A percentile compares a stretch with the other conserved stretches of the same genome.
These are phyloP conservation scores for Cercospora citrullina DNA, from an alignment of 2,329 filamentous ascomycete genomes.

Conservation along the genomic window DNA sequence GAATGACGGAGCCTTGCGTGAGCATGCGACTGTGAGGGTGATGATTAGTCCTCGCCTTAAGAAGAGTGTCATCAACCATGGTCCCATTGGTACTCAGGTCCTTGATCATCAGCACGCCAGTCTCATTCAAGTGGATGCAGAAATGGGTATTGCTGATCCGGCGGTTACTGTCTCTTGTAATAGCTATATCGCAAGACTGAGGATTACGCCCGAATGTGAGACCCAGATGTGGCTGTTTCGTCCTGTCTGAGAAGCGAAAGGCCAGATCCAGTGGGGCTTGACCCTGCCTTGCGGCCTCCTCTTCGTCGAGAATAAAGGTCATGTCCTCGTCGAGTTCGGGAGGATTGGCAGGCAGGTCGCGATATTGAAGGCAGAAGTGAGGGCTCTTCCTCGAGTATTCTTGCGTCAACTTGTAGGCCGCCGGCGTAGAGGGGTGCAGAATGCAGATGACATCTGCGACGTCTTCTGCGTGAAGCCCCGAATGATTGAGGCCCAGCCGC, in stretches of 20 bases:
- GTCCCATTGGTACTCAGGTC: slow-evolving; percentile 97
- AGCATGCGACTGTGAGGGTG: slow-evolving; percentile 61
- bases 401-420: slow-evolving; percentile 70
- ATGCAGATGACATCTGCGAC: slow-evolving; percentile 87
- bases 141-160: slow-evolving; percentile 95
- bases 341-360: slow-evolving; percentile 32
- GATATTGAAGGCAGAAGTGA: slow-evolving; percentile 61
- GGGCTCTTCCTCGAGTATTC: slow-evolving; percentile 54
- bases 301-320: slow-evolving; percentile 36
- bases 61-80: slow-evolving; percentile 70
- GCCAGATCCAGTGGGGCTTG: slow-evolving; percentile 62
- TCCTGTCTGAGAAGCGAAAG: slow-evolving; percentile 71
- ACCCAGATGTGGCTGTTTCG: slow-evolving; percentile 68
- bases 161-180: slow-evolving; percentile 65
- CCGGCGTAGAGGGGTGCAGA: slow-evolving; percentile 73
- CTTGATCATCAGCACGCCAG: slow-evolving; percentile 85
- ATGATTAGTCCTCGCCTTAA: slow-evolving; percentile 55
- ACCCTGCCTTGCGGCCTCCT: slow-evolving; percentile 44
- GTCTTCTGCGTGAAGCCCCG: slow-evolving; percentile 78
- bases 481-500: slow-evolving; percentile 75
- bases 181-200: slow-evolving; percentile 68
- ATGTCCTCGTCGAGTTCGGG: slow-evolving; percentile 31
- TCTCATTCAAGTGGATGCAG: slow-evolving; percentile 84
- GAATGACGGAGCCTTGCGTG: slow-evolving; percentile 70
- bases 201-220: slow-evolving; percentile 84